Base-by-base conservation (phyloP, 1,284 basidiomycete genomes). In the Ustilago curta region DNA sequence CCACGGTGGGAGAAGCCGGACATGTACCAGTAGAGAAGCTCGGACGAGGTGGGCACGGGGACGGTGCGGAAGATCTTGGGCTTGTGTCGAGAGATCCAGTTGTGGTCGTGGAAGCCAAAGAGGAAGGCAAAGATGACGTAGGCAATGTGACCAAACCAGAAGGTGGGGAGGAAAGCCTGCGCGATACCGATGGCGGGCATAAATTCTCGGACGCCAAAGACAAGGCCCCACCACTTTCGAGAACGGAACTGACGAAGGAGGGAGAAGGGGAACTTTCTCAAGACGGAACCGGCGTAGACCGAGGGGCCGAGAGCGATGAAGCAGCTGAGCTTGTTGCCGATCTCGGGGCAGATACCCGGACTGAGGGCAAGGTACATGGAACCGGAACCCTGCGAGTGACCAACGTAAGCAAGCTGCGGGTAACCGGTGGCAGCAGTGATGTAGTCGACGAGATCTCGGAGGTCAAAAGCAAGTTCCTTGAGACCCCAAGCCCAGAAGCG, bases 401-500 rank as follows among this genome's bases (percentile, higher is more conserved):
- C 83, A 48, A 84, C 78, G 53, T 72, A 84, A 9, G 83, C 83
- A 21, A 83, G 56, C 51, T 81, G 78, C 11, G 72, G 65, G 32
- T 66, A 67, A 9, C 77, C 80, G 6, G 83, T 83, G 12, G 70
- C 77, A 29, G 75, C 74, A 21, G 77, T 70, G 59, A 84, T 76
- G 70, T 77, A 84, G 69, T 84, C 73, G 62, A 84, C 80, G 29
- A 83, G 56, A 44, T 84, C 82, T 25, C 74, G 70, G 16, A 84
- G 70, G 56, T 84, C 83, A 29, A 78, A 79, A 23, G 82, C 83
- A 12, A 84, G 71, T 50, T 84, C 82, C 69, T 83, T 82, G 66
- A 84, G 66, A 49, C 80, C 76, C 79, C 81, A 84, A 25, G 83
- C 82, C 83, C 83, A 84, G 76, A 83, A 84, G n/a, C 83, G 74